Base-by-base conservation (phyloP, 1,284 basidiomycete species). In the Rhodotorula sp. region DNA sequence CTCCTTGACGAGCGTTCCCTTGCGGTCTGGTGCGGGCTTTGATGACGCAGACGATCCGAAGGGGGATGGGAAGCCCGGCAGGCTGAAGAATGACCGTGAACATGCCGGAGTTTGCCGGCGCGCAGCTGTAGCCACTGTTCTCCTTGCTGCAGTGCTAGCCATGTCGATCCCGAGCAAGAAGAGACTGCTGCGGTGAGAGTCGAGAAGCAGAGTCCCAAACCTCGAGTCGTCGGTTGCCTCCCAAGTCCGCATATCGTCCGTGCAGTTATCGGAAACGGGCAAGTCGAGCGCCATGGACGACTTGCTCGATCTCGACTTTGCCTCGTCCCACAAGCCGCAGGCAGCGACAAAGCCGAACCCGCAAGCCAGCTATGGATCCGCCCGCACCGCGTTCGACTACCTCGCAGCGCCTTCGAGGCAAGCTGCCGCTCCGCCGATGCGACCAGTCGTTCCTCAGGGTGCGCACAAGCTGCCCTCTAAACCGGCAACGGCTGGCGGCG, bases 231-330 rank as follows among this genome's bases (percentile, higher is more conserved):
- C 38, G 38, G 38, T 14, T 43, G 38, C 38, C 38, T 43, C 38
- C 38, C 10, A 10, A 43, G 38, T 8, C 38, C 38, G 38, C 8
- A 43, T 14, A 43, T 43, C 38, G 38, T 43, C 38, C 8, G 14
- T 14, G 38, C 34, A 34, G 10, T 15, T 19, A 49, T 34, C 19
- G 26, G 14, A 61, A 21, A 18, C 23, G 49, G 5, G 49, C 52
- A 7, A 54, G 14, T 54, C 52, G 38, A 54, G n/a, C 23, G 23
- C 19, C 8, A 84, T 84, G 83, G 82, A 84, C 80, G 83, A 84
- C 76, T 80, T 84, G 34, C 80, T 84, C 54, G 83, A 84, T 73
- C 80, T 84, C 65, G 80, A 80, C 73, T 83, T 82, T 67, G 52
- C 58, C 52, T 26, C 62, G 58, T 28, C 65, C 3, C 31, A 45